Conservation (phyloP, 2,329 filamentous ascomycete genomes). For the Shiraia sp. region DNA sequence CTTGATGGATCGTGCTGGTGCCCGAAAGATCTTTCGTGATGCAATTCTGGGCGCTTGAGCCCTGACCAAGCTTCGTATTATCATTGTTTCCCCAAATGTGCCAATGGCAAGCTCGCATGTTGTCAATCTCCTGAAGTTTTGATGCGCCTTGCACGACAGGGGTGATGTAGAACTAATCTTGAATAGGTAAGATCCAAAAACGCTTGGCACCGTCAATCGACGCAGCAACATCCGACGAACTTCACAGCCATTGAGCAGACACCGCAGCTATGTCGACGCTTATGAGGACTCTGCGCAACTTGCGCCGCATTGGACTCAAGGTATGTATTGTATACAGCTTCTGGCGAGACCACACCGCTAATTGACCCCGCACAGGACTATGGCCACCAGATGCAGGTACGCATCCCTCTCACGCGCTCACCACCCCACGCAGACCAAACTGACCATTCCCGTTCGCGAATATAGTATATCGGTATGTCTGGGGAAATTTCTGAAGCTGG, state of each 20-base stretch:
- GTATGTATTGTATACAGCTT: conserved; percentile 52
- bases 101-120: conserved; percentile 3
- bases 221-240: conserved; percentile 21
- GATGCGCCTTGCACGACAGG: conserved; percentile 22
- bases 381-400: conserved; percentile 90
- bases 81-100: conserved; percentile 28
- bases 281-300: conserved; percentile 80
- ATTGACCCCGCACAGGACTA: conserved; percentile 67
- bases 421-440: conserved; percentile 20
- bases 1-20: conserved; percentile 17
- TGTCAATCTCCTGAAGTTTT: conserved; percentile 27
- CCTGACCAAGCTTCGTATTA: conserved; percentile 38
- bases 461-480: conserved; percentile 45
- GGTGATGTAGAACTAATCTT: conserved; percentile 6
- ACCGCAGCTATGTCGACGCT: conserved; percentile 82
- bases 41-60: conserved; percentile 23
- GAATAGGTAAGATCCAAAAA: conserved; percentile 3
- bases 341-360: conserved; percentile 24
- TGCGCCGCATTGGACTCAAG: conserved; percentile 87
- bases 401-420: conserved; percentile 42
- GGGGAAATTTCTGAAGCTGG: not conserved
- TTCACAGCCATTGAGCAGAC: conserved; percentile 17
- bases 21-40: conserved; percentile 19
- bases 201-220: conserved; percentile 33
- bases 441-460: conserved; percentile 25